phyloP scores from a whole-genome alignment of 2,329 filamentous ascomycete genomes.

The Colletotrichum orchidophilum region DNA sequence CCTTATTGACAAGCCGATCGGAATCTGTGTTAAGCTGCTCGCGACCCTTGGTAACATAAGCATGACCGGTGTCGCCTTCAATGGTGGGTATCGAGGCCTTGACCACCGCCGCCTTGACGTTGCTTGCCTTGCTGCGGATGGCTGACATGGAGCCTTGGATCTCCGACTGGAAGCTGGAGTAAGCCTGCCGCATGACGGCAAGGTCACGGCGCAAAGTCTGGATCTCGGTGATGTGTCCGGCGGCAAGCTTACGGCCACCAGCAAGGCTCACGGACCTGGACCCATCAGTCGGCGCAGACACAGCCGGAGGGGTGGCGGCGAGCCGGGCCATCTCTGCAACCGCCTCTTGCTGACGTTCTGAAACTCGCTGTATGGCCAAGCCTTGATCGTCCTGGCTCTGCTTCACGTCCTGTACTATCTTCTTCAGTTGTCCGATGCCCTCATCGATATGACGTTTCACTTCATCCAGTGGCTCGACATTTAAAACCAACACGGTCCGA shows the following conservation, averaged over 20 bases:
- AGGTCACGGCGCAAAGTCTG: slow-evolving; percentile 87
- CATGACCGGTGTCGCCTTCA: slow-evolving; percentile 81
- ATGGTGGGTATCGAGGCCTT: slow-evolving; percentile 77
- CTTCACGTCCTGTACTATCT: slow-evolving; percentile 86
- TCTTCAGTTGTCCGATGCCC: slow-evolving; percentile 80
- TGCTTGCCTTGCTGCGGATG: slow-evolving; percentile 82
- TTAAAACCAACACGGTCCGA: slow-evolving; percentile 91
- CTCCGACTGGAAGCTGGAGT: slow-evolving; percentile 89
- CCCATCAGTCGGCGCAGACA: slow-evolving; percentile 53
- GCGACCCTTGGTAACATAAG: slow-evolving; percentile 86
- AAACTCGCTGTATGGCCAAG: slow-evolving; percentile 83
- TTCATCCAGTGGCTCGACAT: slow-evolving; percentile 92
- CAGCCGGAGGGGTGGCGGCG: slow-evolving; percentile 55
- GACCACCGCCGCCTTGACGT: slow-evolving; percentile 79
- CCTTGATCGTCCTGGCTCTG: slow-evolving; percentile 86
- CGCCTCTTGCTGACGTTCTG: slow-evolving; percentile 89
- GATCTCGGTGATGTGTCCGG: slow-evolving; percentile 78
- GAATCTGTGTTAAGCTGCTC: slow-evolving; percentile 88
- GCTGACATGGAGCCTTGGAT: slow-evolving; percentile 87
- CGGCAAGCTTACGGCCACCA: slow-evolving; percentile 57
- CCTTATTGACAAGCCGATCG: slow-evolving; percentile 87
- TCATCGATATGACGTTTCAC: slow-evolving; percentile 97
- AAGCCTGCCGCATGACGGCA: slow-evolving; percentile 91
- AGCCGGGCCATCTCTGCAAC: slow-evolving; percentile 83
- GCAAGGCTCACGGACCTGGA: slow-evolving; percentile 43